Percentiles rank a stretch among this genome's conserved stretches.
Evolutionary conservation across 2,329 filamentous ascomycete species (phyloP).

Genomic region (Aspergillus sp.): DNA sequence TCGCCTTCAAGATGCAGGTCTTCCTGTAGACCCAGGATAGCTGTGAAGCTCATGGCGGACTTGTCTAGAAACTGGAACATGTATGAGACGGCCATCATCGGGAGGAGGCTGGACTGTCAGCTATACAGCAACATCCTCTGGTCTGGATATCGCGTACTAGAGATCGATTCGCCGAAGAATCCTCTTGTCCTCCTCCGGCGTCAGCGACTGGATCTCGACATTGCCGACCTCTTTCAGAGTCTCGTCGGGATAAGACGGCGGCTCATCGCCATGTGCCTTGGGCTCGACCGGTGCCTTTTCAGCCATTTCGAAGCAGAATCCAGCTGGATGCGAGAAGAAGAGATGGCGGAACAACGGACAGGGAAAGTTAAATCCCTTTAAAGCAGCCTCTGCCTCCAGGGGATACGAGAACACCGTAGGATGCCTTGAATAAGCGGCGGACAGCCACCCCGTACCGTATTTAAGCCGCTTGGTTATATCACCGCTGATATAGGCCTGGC

Average conservation of each 20-base stretch:
- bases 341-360: too few species aligned
- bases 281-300: too few species aligned
- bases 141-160: background rate
- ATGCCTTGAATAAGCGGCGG: too few species aligned
- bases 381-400: too few species aligned
- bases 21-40: conserved; percentile 17
- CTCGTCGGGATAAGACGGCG: background rate
- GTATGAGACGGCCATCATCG: background rate
- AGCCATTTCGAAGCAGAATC: too few species aligned
- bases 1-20: conserved; percentile 28
- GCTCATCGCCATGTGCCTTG: background rate
- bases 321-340: too few species aligned
- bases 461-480: too few species aligned
- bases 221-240: background rate
- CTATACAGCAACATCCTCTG: too few species aligned
- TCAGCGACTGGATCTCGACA: background rate
- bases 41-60: background rate
- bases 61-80: conserved; percentile 6
- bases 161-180: background rate
- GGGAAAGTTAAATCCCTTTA: too few species aligned
- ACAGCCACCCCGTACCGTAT: too few species aligned
- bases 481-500: too few species aligned
- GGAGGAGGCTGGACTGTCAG: background rate
- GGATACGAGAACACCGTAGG: too few species aligned
- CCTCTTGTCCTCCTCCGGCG: background rate